Evolutionary conservation across 352 stramenopile genomes (phyloP).

Genomic region (Globisporangium barbulae): DNA sequence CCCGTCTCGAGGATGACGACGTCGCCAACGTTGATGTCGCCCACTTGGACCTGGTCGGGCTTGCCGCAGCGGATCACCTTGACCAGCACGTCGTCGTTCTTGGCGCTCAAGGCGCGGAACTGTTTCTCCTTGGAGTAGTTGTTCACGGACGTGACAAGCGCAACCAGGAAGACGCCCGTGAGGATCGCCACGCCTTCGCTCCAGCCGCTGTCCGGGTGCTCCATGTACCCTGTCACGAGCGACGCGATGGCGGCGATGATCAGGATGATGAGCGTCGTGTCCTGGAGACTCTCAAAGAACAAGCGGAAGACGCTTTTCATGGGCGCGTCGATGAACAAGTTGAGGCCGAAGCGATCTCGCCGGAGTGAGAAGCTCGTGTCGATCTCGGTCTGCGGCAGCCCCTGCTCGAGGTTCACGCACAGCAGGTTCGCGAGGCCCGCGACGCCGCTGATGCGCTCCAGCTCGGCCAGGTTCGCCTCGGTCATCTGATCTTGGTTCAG

Average conservation of each 20-base stretch:
- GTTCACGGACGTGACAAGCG: conserved; percentile 93
- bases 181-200: conserved; percentile 95
- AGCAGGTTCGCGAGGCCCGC: conserved; percentile 48
- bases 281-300: conserved; percentile 86
- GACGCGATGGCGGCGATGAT: conserved; percentile 86
- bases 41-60: conserved; percentile 64
- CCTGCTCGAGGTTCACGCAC: conserved; percentile 68
- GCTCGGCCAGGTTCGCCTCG: conserved; percentile 58
- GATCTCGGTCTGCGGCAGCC: conserved; percentile 55
- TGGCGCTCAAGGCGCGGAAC: conserved; percentile 80
- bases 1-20: conserved; percentile 92
- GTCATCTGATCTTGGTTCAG: conserved; percentile 85
- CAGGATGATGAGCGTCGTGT: conserved; percentile 89
- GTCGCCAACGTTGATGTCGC: conserved; percentile 78
- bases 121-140: conserved; percentile 96
- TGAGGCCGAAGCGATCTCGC: conserved; percentile 53
- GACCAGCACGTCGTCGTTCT: conserved; percentile 88
- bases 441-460: conserved; percentile 60
- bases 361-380: conserved; percentile 53
- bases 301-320: conserved; percentile 79
- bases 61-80: conserved; percentile 72
- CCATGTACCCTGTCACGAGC: conserved; percentile 75
- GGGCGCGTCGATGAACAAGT: conserved; percentile 69
- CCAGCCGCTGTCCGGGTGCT: conserved; percentile 85
- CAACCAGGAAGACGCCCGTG: conserved; percentile 91